These are phyloP conservation scores for Erythrobasidium yunnanense DNA, from an alignment of 768 basidiomycete species.

Conservation along the genomic window DNA sequence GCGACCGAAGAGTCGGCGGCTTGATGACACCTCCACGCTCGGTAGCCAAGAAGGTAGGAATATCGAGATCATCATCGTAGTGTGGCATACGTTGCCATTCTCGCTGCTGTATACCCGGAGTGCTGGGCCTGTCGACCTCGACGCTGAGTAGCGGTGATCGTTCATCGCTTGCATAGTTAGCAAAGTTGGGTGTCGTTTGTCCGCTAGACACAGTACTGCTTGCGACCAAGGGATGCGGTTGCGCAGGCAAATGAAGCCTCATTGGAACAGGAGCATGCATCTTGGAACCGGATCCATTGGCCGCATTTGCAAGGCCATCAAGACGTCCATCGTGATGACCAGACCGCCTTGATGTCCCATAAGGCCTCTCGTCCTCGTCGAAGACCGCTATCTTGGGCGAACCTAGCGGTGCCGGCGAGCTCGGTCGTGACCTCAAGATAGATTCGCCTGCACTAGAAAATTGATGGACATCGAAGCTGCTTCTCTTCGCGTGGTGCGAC, in stretches of 20 bases:
- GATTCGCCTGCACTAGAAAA: not conserved
- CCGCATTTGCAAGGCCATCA: too few relatives aligned
- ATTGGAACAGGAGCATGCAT: not conserved
- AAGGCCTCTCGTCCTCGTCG: too few relatives aligned
- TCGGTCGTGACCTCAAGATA: not conserved
- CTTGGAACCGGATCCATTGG: too few relatives aligned
- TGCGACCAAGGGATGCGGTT: not conserved
- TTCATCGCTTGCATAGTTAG: not conserved
- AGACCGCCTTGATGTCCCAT: too few relatives aligned
- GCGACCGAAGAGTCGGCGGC: constrained; percentile 28
- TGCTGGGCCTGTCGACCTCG: constrained; percentile 25
- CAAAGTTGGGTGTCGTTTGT: not conserved
- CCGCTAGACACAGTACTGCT: too few relatives aligned
- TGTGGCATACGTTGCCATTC: constrained; percentile 12
- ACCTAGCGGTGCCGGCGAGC: too few relatives aligned
- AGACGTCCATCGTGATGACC: too few relatives aligned
- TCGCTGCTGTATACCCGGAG: constrained; percentile 7
- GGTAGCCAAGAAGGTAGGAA: constrained; percentile 30
- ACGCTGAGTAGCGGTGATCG: constrained; percentile 24
- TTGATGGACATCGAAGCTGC: not conserved
- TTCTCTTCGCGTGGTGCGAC: not conserved
- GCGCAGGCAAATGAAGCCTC: too few relatives aligned
- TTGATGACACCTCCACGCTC: constrained; percentile 29
- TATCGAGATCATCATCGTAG: constrained; percentile 13
- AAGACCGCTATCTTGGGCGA: too few relatives aligned